Evolutionary conservation across 768 basidiomycete genomes (phyloP), one percentile per base, ranked within the genome.

Genomic region (Pisolithus sp.): DNA sequence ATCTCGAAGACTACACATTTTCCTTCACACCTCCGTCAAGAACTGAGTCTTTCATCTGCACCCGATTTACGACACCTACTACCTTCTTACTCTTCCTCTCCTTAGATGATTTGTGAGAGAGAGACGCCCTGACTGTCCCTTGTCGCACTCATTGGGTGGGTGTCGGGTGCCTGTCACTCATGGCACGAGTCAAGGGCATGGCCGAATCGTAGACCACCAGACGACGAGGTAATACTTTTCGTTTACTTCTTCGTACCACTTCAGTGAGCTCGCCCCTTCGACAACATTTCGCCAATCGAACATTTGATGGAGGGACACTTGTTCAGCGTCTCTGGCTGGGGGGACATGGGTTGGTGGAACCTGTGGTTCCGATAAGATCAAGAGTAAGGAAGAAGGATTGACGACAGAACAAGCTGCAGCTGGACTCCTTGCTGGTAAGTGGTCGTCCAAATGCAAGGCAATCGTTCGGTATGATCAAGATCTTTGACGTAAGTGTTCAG

Each of bases 311-410:
- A 49, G 57, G 51, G 20, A 41, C 17, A 55, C 53, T 68, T 57
- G 62, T n/a, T n/a, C n/a, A 66, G 63, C 55, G 57, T 54, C 58
- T 2, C 61, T 59, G 36, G 49, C 26, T 43, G 44, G 55, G 40
- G 39, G 24, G 39, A n/a, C n/a, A 49, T 59, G 51, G 51, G 36
- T 30, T n/a, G 15, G 52, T 50, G 43, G 52, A 46, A 46, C 36
- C 46, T 50, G 17, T 51, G 42, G 44, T 50, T 53, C 82, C 9
- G 75, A 76, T 46, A 82, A 84, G 56, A 84, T 96, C 41, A 93
- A 94, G 64, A 85, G 79, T 37, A 69, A 74, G 0, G 92, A 93
- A 61, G 75, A 73, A 26, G 82, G 83, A 0, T 53, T 81, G 51
- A 79, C 79, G 3, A 72, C 89, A 0, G 87, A 87, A 30, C 70